Percentiles rank a stretch among this genome's conserved stretches.
phyloP scores from a whole-genome alignment of 2,329 filamentous ascomycete genomes.

The Aspergillus japonicus region DNA sequence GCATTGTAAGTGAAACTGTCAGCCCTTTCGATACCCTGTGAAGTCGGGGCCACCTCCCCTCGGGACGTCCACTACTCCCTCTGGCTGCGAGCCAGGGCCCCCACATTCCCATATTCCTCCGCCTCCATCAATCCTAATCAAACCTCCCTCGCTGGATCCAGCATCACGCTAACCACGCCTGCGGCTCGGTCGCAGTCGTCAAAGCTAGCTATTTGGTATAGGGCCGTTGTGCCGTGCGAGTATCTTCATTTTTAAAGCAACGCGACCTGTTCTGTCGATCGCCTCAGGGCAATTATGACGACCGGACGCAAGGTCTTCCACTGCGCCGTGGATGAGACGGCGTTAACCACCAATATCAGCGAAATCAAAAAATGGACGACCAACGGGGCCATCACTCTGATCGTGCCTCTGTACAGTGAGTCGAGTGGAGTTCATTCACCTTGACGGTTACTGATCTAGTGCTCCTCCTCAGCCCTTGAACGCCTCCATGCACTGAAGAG shows the following conservation, averaged over 20 bases:
- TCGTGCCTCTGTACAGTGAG: constrained; percentile 54
- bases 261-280: constrained; percentile 26
- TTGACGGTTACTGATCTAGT: constrained; percentile 9
- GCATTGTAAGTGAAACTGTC: constrained; percentile 18
- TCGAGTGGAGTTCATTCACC: constrained; percentile 5
- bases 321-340: constrained; percentile 55
- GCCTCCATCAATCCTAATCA: constrained; percentile 22
- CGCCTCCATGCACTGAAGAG: constrained; percentile 48
- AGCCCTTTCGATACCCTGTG: not conserved
- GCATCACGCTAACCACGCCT: constrained; percentile 22
- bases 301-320: constrained; percentile 48
- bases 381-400: constrained; percentile 49
- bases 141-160: constrained; percentile 29
- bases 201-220: constrained; percentile 32
- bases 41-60: too few species aligned
- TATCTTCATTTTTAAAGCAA: constrained; percentile 11
- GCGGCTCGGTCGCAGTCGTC: constrained; percentile 32
- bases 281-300: constrained; percentile 34
- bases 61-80: not conserved
- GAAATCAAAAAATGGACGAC: constrained; percentile 55
- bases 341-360: constrained; percentile 52
- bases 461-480: constrained; percentile 41
- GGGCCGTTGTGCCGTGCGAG: constrained; percentile 21
- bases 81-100: constrained; percentile 21
- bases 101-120: constrained; percentile 33